phyloP scores from a whole-genome alignment of 2,329 filamentous ascomycete species.

The Xylaria sp. region DNA sequence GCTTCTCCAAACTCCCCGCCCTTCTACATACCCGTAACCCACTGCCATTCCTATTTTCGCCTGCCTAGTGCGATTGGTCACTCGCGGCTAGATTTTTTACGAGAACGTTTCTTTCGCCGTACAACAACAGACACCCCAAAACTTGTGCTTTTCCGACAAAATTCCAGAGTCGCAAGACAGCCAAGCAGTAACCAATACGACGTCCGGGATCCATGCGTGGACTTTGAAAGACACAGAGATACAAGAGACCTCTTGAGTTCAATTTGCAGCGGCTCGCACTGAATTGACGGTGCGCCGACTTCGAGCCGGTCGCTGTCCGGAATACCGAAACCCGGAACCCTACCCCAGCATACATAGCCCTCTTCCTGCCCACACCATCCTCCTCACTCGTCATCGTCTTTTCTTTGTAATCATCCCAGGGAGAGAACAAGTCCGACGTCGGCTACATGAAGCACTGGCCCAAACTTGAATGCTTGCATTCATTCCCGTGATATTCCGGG shows the following conservation, averaged over 20 bases:
- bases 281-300: neutral
- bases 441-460: neutral
- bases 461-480: neutral
- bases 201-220: no score
- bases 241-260: no score
- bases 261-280: neutral
- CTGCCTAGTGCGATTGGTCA: neutral
- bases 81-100: neutral
- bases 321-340: neutral
- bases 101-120: neutral
- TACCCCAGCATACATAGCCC: neutral
- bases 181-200: no score
- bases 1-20: conserved; percentile 1
- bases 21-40: neutral
- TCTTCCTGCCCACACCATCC: neutral
- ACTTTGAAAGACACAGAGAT: no score
- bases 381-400: neutral
- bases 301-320: neutral
- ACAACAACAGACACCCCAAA: neutral
- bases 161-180: neutral
- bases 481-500: neutral
- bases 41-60: neutral
- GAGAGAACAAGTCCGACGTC: neutral
- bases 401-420: neutral
- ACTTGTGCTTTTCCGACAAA: neutral